Evolutionary conservation across 495 filamentous ascomycete genomes (phyloP).

Genomic region (Hyaloscypha variabilis): DNA sequence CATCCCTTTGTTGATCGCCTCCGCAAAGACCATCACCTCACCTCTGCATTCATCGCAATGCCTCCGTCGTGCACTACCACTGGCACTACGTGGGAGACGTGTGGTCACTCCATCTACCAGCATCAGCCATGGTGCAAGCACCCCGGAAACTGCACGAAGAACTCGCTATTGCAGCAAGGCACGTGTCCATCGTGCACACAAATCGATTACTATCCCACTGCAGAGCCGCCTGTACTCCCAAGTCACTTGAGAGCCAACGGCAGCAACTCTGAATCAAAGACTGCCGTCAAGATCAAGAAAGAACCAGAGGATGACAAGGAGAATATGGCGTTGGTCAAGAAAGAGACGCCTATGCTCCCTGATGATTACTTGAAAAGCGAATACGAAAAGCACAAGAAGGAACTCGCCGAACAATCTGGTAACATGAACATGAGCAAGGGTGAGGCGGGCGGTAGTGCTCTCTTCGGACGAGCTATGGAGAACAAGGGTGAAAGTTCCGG

Average conservation of each 20-base stretch:
- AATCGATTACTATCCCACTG: background rate
- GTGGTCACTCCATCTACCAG: background rate
- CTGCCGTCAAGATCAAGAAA: background rate
- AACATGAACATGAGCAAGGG: background rate
- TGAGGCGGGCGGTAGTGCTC: too few species aligned
- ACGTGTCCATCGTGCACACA: background rate
- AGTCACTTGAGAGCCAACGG: background rate
- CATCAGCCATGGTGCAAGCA: background rate
- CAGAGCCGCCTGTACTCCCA: background rate
- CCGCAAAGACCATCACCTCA: background rate
- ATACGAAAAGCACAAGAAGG: background rate
- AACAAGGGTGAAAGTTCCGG: background rate
- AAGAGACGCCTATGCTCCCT: background rate
- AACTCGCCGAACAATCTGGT: background rate
- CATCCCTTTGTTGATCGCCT: background rate
- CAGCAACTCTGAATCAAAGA: background rate
- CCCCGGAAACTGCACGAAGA: background rate
- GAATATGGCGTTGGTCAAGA: background rate
- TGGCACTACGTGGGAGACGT: background rate
- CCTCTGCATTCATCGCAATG: background rate
- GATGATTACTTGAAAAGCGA: background rate
- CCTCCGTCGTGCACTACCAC: background rate
- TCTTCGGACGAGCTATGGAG: background rate
- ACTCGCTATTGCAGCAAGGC: background rate
- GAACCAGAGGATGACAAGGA: background rate